Evolutionary conservation across 1,284 basidiomycete genomes (phyloP).

Genomic region (Ustilago trichophora): DNA sequence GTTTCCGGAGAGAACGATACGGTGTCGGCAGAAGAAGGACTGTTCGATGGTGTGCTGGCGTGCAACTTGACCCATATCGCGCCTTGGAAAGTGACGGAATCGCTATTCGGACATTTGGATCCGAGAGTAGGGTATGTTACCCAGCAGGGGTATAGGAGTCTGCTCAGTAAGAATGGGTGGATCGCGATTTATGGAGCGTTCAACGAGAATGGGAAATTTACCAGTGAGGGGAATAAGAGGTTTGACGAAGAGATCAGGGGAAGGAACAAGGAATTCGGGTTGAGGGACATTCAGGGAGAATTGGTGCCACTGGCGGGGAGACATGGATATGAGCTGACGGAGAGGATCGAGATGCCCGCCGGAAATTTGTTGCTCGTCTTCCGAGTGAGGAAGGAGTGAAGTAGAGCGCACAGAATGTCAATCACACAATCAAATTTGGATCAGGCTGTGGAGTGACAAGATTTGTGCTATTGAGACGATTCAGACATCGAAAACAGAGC

Average conservation of each 20-base stretch:
- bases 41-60: slow-evolving; percentile 39
- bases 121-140: slow-evolving; percentile 33
- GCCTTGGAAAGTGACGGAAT: slow-evolving; percentile 39
- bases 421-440: too few relatives aligned
- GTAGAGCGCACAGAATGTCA: too few relatives aligned
- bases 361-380: slow-evolving; percentile 44
- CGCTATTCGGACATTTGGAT: slow-evolving; percentile 44
- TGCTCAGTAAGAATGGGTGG: slow-evolving; percentile 26
- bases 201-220: slow-evolving; percentile 37
- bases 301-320: slow-evolving; percentile 29
- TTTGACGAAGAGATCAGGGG: slow-evolving; percentile 43
- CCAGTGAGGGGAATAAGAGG: slow-evolving; percentile 34
- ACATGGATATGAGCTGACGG: slow-evolving; percentile 35
- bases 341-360: slow-evolving; percentile 42
- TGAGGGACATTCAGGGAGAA: slow-evolving; percentile 43
- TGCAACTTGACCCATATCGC: slow-evolving; percentile 49
- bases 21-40: slow-evolving; percentile 1
- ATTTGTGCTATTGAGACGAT: too few relatives aligned
- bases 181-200: slow-evolving; percentile 53
- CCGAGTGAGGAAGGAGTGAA: slow-evolving; percentile 14
- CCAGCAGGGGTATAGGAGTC: slow-evolving; percentile 19
- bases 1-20: slow-evolving; percentile 1
- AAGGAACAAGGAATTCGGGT: slow-evolving; percentile 38
- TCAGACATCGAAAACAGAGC: too few relatives aligned
- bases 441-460: too few relatives aligned